Evolutionary conservation across 2,329 filamentous ascomycete genomes (phyloP), one percentile per base, ranked within the genome.

Genomic region (Colletotrichum orchidophilum): DNA sequence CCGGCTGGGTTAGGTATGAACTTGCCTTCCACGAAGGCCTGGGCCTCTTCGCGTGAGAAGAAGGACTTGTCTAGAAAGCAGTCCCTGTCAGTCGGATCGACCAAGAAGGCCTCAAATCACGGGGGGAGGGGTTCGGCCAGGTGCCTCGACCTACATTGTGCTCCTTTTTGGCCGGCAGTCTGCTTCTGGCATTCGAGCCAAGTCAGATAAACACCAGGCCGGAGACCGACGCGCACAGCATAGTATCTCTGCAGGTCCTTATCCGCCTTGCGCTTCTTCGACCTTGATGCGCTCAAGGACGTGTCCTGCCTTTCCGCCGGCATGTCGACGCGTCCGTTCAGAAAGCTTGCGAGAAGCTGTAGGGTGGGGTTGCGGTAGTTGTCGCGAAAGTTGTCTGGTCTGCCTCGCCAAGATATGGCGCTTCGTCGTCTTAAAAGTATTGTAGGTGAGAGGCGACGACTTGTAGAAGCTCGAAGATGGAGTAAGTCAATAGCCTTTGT

Each of bases 41-140:
- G 88, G n/a, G 96, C 96, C 71, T 97, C 94, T 73, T 91, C 87
- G 70, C 87, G 84, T 0, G 88, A 90, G 11, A 86, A 83, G 78
- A 97, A 98, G 1, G 93, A 94, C 83, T 96, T 96, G 85, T 93
- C 94, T 96, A 72, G 50, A 24, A 63, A 26, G 49, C 59, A 63
- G 49, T 39, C 21, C 26, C 39, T 46, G 39, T 46, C 39, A 46
- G 3, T n/a, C 12, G 18, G 35, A 21, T 67, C 26, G 71, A 62
- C 33, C n/a, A 35, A 50, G 39, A 27, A 18, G 11, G 5, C 46
- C 61, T 21, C 7, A 8, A 33, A 9, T 13, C 13, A 35, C 8
- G 13, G 31, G 42, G 33, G n/a, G n/a, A 52, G 26, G 26, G 3
- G 42, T 5, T 8, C 2, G 31, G 42, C 5, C 7, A 35, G 27